phyloP scores from a whole-genome alignment of 495 filamentous ascomycete genomes.

The Cercophora samala region DNA sequence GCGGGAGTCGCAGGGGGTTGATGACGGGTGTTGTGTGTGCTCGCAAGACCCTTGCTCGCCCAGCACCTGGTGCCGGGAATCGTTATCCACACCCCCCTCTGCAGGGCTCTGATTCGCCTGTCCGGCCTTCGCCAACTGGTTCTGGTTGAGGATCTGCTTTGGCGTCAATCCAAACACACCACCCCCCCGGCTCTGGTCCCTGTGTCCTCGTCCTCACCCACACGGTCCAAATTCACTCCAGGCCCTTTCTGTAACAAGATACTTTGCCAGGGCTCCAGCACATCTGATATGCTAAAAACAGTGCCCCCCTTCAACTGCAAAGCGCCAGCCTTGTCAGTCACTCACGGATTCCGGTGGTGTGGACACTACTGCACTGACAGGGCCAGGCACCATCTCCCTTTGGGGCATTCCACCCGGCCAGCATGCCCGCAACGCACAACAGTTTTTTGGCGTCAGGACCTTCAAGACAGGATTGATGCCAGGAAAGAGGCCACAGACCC shows the following conservation, averaged over 20 bases:
- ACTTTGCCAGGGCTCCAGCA: slow-evolving; percentile 27
- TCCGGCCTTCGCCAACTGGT: slow-evolving; percentile 15
- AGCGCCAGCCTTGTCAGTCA: slow-evolving; percentile 19
- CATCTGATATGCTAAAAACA: slow-evolving; percentile 31
- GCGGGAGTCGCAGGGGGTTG: slow-evolving; percentile 7
- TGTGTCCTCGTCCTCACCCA: slow-evolving; percentile 12
- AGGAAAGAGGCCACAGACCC: slow-evolving; percentile 13
- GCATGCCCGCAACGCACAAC: slow-evolving; percentile 1
- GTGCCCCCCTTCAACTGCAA: slow-evolving; percentile 9
- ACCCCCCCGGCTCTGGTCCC: slow-evolving; percentile 16
- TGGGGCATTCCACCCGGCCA: slow-evolving; percentile 5
- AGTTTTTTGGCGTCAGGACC: slow-evolving; percentile 6
- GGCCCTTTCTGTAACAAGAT: slow-evolving; percentile 26
- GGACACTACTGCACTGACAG: slow-evolving; percentile 14
- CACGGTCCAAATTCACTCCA: slow-evolving; percentile 30
- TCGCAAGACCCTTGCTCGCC: background rate
- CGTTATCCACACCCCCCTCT: slow-evolving; percentile 1
- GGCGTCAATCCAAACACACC: slow-evolving; percentile 23
- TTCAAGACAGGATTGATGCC: slow-evolving; percentile 13
- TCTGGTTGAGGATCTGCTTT: slow-evolving; percentile 26
- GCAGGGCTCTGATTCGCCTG: slow-evolving; percentile 24
- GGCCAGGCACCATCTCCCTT: slow-evolving; percentile 3
- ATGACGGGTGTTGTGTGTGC: background rate
- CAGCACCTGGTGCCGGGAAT: slow-evolving; percentile 2
- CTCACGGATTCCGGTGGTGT: slow-evolving; percentile 27